Conservation (phyloP, 1,284 basidiomycete species). For the Agaricales sp. region DNA sequence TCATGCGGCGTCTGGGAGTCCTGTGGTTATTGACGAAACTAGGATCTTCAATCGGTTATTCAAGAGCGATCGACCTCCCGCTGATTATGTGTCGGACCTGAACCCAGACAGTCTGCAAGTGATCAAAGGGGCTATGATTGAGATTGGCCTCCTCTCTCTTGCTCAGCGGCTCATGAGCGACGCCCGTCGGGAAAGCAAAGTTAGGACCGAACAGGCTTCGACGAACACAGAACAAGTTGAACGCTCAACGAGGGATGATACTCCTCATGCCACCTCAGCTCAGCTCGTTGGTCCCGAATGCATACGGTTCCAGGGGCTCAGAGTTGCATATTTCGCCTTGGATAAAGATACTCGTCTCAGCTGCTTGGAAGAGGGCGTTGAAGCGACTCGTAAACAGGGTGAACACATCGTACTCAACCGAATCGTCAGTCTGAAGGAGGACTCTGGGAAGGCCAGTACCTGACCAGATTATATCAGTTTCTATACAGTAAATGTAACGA, state of each 20-base stretch:
- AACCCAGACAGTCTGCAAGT: constrained; percentile 75
- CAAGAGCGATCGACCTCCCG: constrained; percentile 86
- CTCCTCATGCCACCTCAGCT: constrained; percentile 64
- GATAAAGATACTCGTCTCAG: constrained; percentile 76
- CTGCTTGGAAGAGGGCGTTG: constrained; percentile 45
- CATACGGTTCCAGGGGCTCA: constrained; percentile 93
- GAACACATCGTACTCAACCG: constrained; percentile 86
- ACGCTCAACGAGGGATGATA: constrained; percentile 32
- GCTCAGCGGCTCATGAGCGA: constrained; percentile 61
- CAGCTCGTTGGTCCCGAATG: constrained; percentile 89
- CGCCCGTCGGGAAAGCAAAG: constrained; percentile 58
- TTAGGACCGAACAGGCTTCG: constrained; percentile 55
- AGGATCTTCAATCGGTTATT: constrained; percentile 92
- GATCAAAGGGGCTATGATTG: constrained; percentile 74
- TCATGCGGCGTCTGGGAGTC: constrained; percentile 68
- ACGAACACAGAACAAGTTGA: constrained; percentile 31
- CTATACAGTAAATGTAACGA: neutral
- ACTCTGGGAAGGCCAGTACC: constrained; percentile 64
- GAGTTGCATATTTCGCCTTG: constrained; percentile 91
- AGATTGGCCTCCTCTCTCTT: constrained; percentile 84
- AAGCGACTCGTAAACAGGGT: constrained; percentile 41
- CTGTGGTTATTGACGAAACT: constrained; percentile 82
- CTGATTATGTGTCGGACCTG: constrained; percentile 73
- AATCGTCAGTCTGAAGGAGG: constrained; percentile 94
- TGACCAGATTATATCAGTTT: neutral